Evolutionary conservation across 2,329 filamentous ascomycete genomes (phyloP), one percentile per base, ranked within the genome.

Genomic region (Cladorrhinum sp.): DNA sequence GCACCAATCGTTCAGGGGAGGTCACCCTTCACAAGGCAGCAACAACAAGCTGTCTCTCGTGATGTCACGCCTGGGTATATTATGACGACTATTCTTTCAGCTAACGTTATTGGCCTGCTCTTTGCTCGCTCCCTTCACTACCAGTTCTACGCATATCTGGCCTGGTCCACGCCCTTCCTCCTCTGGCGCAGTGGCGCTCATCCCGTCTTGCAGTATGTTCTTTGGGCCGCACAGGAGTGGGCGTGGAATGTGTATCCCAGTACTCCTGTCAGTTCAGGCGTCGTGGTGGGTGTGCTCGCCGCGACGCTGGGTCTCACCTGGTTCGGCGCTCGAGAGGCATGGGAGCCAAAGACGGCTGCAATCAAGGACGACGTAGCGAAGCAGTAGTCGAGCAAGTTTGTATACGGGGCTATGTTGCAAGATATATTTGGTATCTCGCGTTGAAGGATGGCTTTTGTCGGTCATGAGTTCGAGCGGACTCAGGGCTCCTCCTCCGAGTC

Each of bases 241-340:
- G 91, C 90, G 12, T 97, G 93, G 93, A 96, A 97, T 68, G 86
- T 93, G 9, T 97, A 90, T 72, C 93, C 93, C n/a, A 96, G 92
- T 72, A 86, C 83, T 3, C 70, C 76, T 28, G 62, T 71, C 53
- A 86, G 83, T 71, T 86, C 84, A 3, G 72, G 71, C 14, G 77
- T 80, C 16, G 93, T 92, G 8, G 90, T 99, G 14, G 81, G 80
- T 23, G 84, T 86, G 42, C 78, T 98, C 68, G 85, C 85, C 18
- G 71, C 84, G 12, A 90, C 89, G 16, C 86, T 94, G 1, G 77
- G 77, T 5, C 80, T 85, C 52, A 78, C 85, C 14, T 90, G 88
- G 81, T 76, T 79, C 66, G 85, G 84, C 2, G 82, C 82, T 24
- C 60, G 63, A 1, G 60, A 62, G 16, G 63, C 42, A 9, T 60